Percentiles rank a stretch among this genome's conserved stretches.
Conservation (phyloP, 495 filamentous ascomycete genomes). For the Venustampulla echinocandica region DNA sequence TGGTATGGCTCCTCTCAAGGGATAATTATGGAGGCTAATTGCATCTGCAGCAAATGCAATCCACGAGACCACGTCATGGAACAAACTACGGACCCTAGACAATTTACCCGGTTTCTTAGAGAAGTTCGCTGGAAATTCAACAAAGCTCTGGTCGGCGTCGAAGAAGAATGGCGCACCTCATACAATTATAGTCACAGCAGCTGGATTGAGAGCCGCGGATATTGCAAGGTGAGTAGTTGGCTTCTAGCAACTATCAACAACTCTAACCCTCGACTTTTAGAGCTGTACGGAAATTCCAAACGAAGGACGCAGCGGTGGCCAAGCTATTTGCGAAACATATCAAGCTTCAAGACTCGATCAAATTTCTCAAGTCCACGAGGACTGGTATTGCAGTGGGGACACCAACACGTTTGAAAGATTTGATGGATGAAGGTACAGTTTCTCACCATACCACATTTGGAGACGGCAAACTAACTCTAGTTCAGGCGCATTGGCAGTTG, state of each 20-base stretch:
- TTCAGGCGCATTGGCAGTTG: slow-evolving; percentile 54
- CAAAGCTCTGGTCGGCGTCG: slow-evolving; percentile 50
- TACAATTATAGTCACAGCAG: slow-evolving; percentile 70
- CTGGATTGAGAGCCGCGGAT: slow-evolving; percentile 76
- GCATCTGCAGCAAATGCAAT: slow-evolving; percentile 22
- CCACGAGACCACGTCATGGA: slow-evolving; percentile 66
- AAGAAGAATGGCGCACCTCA: slow-evolving; percentile 72
- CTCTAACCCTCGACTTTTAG: slow-evolving; percentile 32
- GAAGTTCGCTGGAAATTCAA: slow-evolving; percentile 43
- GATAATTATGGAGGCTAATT: neutral
- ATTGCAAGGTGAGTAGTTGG: slow-evolving; percentile 48
- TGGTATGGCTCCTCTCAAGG: slow-evolving; percentile 40
- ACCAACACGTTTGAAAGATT: slow-evolving; percentile 67
- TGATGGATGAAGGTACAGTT: slow-evolving; percentile 65
- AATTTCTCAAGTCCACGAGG: slow-evolving; percentile 59
- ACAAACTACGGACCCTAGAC: slow-evolving; percentile 50
- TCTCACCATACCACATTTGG: neutral
- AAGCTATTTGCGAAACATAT: slow-evolving; percentile 99
- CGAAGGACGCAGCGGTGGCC: slow-evolving; percentile 64
- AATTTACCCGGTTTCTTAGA: slow-evolving; percentile 75
- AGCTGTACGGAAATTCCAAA: slow-evolving; percentile 66
- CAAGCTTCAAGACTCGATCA: slow-evolving; percentile 79
- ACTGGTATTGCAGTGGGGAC: slow-evolving; percentile 86
- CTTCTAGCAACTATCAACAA: neutral
- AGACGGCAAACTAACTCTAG: slow-evolving; percentile 6